These are phyloP conservation scores for Pichia gijzeniarum DNA, from an alignment of 805 yeast genomes.

Conservation along the genomic window DNA sequence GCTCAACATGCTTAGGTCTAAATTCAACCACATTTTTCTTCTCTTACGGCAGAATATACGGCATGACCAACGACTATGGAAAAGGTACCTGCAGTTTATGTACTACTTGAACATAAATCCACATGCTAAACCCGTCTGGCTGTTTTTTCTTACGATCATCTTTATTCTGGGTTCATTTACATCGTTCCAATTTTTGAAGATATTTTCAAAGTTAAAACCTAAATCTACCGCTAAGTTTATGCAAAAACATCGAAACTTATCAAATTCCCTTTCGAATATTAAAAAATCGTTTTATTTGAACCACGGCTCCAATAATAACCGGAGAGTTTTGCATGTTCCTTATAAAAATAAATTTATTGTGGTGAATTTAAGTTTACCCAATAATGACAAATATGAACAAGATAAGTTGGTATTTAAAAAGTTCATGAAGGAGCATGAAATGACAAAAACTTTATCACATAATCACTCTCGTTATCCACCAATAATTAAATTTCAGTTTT, in stretches of 20 bases:
- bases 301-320: background rate
- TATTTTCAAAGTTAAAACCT: constrained; percentile 17
- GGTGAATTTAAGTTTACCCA: constrained; percentile 39
- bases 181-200: constrained; percentile 22
- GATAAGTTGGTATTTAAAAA: constrained; percentile 48
- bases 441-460: background rate
- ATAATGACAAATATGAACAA: constrained; percentile 46
- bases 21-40: background rate
- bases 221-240: constrained; percentile 2
- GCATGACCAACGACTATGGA: constrained; percentile 12
- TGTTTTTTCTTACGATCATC: constrained; percentile 26
- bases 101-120: constrained; percentile 22
- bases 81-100: constrained; percentile 15
- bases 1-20: too few relatives aligned
- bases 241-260: constrained; percentile 1
- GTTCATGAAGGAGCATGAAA: constrained; percentile 31
- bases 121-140: constrained; percentile 29
- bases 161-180: constrained; percentile 21
- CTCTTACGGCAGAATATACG: background rate
- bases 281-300: background rate
- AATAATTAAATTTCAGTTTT: constrained; percentile 47
- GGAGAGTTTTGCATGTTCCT: constrained; percentile 45
- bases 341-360: constrained; percentile 34
- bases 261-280: constrained; percentile 2
- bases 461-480: background rate